These are phyloP conservation scores for Penicillium crystallinum DNA, from an alignment of 495 filamentous ascomycete genomes.

Conservation along the genomic window DNA sequence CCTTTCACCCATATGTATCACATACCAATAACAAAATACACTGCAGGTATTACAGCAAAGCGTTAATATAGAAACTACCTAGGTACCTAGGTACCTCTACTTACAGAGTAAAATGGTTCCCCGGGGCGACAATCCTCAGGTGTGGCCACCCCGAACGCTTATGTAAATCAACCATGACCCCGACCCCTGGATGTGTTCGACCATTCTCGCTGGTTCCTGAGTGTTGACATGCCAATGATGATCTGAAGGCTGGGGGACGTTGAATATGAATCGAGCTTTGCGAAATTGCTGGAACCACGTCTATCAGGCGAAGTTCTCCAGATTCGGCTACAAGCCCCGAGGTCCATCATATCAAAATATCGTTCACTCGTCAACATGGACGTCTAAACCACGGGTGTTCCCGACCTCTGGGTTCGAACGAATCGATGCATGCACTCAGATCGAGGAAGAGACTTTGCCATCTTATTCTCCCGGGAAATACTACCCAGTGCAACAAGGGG, in stretches of 20 bases:
- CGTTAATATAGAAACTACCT: no score
- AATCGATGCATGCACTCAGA: conserved; percentile 12
- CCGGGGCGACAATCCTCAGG: no score
- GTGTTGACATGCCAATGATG: background rate
- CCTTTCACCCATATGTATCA: no score
- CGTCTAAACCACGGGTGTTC: background rate
- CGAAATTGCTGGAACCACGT: background rate
- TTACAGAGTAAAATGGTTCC: no score
- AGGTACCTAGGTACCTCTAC: no score
- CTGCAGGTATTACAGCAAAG: no score
- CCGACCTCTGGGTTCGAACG: conserved; percentile 8
- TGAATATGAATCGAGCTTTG: background rate
- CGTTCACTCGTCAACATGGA: background rate
- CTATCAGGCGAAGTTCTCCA: background rate
- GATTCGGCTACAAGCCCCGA: background rate
- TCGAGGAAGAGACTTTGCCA: conserved; percentile 39
- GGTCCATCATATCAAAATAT: background rate
- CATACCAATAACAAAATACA: no score
- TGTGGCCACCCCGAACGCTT: background rate
- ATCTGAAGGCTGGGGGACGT: background rate
- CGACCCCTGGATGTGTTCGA: background rate
- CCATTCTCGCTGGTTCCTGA: background rate
- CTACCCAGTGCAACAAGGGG: conserved; percentile 41
- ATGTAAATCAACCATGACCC: background rate
- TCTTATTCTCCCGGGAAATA: conserved; percentile 31